Evolutionary conservation across 2,329 filamentous ascomycete genomes (phyloP).

Genomic region (Scedosporium minutisporum): DNA sequence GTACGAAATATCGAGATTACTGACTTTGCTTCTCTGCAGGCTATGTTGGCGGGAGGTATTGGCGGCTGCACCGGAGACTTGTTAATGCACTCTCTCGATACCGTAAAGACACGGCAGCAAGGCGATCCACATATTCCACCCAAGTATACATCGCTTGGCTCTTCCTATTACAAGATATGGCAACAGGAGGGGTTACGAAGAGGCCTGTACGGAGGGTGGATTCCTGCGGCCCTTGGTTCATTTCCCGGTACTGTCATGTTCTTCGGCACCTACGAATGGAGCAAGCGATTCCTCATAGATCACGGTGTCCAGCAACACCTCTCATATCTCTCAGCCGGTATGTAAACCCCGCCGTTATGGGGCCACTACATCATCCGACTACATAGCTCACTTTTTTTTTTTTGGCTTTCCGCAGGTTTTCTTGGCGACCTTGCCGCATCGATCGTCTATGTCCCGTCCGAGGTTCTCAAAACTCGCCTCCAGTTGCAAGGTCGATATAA

Average conservation of each 20-base stretch:
- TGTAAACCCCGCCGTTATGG: conserved; percentile 9
- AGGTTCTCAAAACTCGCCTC: conserved; percentile 93
- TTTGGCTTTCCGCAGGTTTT: conserved; percentile 56
- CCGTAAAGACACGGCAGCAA: conserved; percentile 95
- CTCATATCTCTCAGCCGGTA: conserved; percentile 78
- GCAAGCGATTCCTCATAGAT: conserved; percentile 83
- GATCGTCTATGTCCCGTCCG: conserved; percentile 89
- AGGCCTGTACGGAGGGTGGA: conserved; percentile 87
- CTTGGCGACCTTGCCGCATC: conserved; percentile 87
- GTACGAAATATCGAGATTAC: not conserved
- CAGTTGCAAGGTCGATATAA: conserved; percentile 93
- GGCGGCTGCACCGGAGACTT: conserved; percentile 92
- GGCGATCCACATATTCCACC: conserved; percentile 89
- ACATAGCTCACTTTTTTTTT: conserved; percentile 1
- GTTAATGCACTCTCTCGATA: conserved; percentile 98
- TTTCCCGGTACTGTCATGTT: conserved; percentile 92
- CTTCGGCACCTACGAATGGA: conserved; percentile 94
- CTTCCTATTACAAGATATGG: conserved; percentile 86
- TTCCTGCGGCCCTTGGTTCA: conserved; percentile 82
- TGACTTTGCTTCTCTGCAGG: conserved; percentile 35
- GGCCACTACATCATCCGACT: not conserved
- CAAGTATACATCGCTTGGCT: conserved; percentile 82
- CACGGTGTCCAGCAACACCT: conserved; percentile 70
- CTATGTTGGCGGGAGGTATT: conserved; percentile 89
- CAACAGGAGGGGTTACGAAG: conserved; percentile 80